Evolutionary conservation across 306 rosid genomes (phyloP), one percentile per base, ranked within the genome.

Genomic region (Prinsepia uniflora): DNA sequence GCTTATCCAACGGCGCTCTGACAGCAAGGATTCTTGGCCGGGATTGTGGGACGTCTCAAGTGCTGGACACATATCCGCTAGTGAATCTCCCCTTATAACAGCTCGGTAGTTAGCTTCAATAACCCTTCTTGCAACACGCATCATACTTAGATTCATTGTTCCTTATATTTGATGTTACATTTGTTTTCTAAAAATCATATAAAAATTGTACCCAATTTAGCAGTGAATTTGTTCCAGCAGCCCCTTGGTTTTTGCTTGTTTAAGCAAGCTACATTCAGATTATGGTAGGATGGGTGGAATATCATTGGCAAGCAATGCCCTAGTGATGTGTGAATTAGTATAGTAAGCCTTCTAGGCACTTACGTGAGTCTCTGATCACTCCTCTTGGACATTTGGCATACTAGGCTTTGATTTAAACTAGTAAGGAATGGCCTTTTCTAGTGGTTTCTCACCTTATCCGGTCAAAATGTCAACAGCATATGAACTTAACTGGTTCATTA

Each of bases 41-140:
- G 91, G 92, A 30, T 75, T 89, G 75, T 94, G 98, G 98, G 98
- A 94, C 48, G 89, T 90, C 63, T 88, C 97, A 68, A 88, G 96
- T 74, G 98, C 98, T 9, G 97, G 98, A 7, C 98, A 93, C 75
- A 85, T 93, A 24, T 81, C 93, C 19, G 81, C 97, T 8, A 93
- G 92, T 1, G 94, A 90, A 80, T 85, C 96, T 1, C 88, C 96
- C 0, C 93, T 93, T n/a, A 7, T 61, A 18, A 64, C 93, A 49
- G 96, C 96, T 67, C 80, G 94, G 98, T 92, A 89, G 68, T 69
- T 53, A 5, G 15, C 41, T 78, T 48, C 72, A 8, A 60, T 50
- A 46, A 60, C 48, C 63, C 17, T 73, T 20, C 65, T 43, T 40
- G 67, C 40, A 36, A 13, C 19, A 13, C 1, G 6, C 36, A 6